Evolutionary conservation across 2,329 filamentous ascomycete genomes (phyloP).

Genomic region (Ophiobolus disseminans): DNA sequence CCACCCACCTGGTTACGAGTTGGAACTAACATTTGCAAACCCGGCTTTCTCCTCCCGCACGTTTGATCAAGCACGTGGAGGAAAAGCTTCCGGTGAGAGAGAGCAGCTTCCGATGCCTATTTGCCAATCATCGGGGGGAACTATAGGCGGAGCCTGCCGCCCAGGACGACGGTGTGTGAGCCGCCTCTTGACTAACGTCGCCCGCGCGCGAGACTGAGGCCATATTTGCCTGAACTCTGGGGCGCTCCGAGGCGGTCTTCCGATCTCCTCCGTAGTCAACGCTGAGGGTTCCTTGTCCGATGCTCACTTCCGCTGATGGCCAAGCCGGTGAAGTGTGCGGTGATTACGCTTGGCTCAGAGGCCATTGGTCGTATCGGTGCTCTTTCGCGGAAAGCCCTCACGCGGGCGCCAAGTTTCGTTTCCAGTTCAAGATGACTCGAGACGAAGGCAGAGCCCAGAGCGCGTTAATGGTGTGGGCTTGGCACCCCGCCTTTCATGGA

Average conservation of each 20-base stretch:
- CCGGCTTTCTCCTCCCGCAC: conserved; percentile 13
- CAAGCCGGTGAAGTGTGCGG: conserved; percentile 16
- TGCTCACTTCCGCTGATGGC: conserved; percentile 9
- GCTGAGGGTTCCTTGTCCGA: not conserved
- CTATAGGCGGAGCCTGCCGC: too few species aligned
- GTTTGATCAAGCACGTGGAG: not conserved
- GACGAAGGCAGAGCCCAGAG: conserved; percentile 13
- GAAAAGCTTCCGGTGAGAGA: not conserved
- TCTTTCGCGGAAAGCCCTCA: conserved; percentile 8
- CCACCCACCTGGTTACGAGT: conserved; percentile 4
- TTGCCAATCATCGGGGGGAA: too few species aligned
- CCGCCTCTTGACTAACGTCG: not conserved
- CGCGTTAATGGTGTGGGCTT: not conserved
- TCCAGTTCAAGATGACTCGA: conserved; percentile 20
- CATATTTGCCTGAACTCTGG: conserved; percentile 4
- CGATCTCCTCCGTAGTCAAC: conserved; percentile 24
- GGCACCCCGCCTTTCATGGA: conserved; percentile 7
- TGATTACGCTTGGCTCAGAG: conserved; percentile 20
- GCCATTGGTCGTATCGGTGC: conserved; percentile 14
- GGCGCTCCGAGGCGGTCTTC: conserved; percentile 6
- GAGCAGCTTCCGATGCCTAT: too few species aligned
- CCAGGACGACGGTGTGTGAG: not conserved
- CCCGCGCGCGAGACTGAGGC: conserved; percentile 5
- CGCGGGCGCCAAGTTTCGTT: not conserved
- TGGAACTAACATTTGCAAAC: not conserved